Conservation (phyloP, 768 basidiomycete genomes). For the Macrocybe gigantea region DNA sequence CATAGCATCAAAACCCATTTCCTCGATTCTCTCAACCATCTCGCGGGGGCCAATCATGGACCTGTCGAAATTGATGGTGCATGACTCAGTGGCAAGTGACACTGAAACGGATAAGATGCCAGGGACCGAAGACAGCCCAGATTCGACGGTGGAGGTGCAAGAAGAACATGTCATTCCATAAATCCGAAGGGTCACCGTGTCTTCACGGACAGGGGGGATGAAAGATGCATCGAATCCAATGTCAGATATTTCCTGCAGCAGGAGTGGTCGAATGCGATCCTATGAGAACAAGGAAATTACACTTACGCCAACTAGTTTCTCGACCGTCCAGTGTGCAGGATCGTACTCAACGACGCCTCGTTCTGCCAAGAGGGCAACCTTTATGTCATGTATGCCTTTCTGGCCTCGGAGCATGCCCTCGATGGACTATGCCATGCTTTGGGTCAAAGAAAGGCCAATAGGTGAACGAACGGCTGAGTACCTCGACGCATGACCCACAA, state of each 20-base stretch:
- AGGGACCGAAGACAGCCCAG: conserved; percentile 58
- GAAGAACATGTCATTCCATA: conserved; percentile 91
- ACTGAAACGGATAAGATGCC: conserved; percentile 71
- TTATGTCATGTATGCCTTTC: conserved; percentile 84
- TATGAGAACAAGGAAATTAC: not conserved
- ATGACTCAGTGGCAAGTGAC: conserved; percentile 71
- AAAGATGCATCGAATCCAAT: conserved; percentile 87
- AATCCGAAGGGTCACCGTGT: conserved; percentile 69
- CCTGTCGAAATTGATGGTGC: conserved; percentile 73
- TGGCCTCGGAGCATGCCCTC: conserved; percentile 79
- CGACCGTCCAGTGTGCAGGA: conserved; percentile 69
- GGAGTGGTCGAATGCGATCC: conserved; percentile 6
- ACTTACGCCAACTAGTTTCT: conserved; percentile 72
- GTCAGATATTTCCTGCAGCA: conserved; percentile 78
- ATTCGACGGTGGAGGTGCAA: conserved; percentile 74
- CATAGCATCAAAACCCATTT: conserved; percentile 88
- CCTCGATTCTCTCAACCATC: conserved; percentile 81
- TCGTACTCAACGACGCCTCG: conserved; percentile 91
- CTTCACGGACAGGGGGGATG: conserved; percentile 59
- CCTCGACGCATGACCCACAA: conserved; percentile 85
- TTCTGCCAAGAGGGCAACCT: conserved; percentile 97
- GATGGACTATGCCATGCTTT: conserved; percentile 49
- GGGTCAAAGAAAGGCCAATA: not conserved
- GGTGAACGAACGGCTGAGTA: conserved; percentile 23
- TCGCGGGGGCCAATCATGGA: conserved; percentile 72